A percentile compares a stretch with the other conserved stretches of the same genome.
phyloP scores from a whole-genome alignment of 23 red algal genomes.

The Gracilaria vermiculophylla region DNA sequence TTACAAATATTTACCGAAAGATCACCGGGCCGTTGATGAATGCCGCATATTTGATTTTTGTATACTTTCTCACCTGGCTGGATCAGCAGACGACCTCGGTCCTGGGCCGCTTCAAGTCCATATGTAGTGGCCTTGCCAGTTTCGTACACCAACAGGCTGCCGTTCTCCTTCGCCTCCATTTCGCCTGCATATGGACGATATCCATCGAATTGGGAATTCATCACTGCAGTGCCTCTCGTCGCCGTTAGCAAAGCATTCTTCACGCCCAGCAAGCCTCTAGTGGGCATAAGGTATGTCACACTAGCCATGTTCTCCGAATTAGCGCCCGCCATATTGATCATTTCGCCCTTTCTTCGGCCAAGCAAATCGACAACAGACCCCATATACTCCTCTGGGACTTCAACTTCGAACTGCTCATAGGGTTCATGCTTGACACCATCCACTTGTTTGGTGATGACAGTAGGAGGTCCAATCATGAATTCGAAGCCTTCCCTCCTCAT shows the following conservation, averaged over 20 bases:
- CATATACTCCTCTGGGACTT: constrained; percentile 92
- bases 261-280: constrained; percentile 87
- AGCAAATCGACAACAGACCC: constrained; percentile 88
- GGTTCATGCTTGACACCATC: constrained; percentile 74
- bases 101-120: constrained; percentile 84
- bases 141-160: constrained; percentile 73
- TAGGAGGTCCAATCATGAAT: constrained; percentile 86
- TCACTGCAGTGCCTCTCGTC: constrained; percentile 80
- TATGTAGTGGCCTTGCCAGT: constrained; percentile 81
- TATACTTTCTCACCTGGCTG: constrained; percentile 79
- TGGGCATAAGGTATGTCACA: constrained; percentile 75
- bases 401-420: constrained; percentile 87
- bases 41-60: constrained; percentile 89
- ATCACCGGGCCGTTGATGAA: constrained; percentile 78
- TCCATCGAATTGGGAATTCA: constrained; percentile 79
- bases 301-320: constrained; percentile 71
- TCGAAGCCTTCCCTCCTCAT: constrained; percentile 95
- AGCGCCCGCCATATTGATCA: constrained; percentile 76
- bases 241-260: constrained; percentile 90
- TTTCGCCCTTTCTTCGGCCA: constrained; percentile 84
- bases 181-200: constrained; percentile 81
- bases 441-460: constrained; percentile 76
- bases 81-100: constrained; percentile 72
- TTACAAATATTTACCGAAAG: constrained; percentile 78
- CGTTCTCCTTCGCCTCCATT: constrained; percentile 74